Evolutionary conservation across 169 alveolate species (phyloP), one percentile per base, ranked within the genome.

Genomic region (Prorocentrum cordatum): DNA sequence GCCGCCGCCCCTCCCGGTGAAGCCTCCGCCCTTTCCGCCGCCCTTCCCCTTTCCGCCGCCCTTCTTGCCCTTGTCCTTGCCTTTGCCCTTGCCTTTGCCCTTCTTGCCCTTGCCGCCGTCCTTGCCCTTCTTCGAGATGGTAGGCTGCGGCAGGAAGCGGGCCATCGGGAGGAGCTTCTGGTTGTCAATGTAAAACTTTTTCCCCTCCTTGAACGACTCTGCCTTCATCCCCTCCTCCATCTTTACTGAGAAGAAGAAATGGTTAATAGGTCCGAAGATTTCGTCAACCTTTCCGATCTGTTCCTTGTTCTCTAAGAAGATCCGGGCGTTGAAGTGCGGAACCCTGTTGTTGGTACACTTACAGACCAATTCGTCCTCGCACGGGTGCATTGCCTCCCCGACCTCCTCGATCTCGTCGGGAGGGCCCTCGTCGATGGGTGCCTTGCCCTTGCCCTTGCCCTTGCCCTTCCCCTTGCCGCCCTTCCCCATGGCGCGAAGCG

Each of bases 291-390:
- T 82, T n/a, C 90, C 90, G 33, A 82, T 82, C 68, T 82, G 70
- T 70, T 82, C 90, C 80, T 82, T 82, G 80, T 82, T 82, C 54
- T 82, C 90, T n/a, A 82, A 36, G 90, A 82, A 82, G 29, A 82
- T 35, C 20, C 90, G 77, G 26, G 90, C 90, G 29, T 82, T 82
- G 68, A 77, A 77, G 42, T 77, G 88, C 31, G 88, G 88, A n/a
- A 77, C 88, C 64, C 88, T 27, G 22, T 77, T 64, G 20, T 77
- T 77, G 35, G 88, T 77, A 18, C 88, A 77, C 67, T 59, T 77
- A 73, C 88, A 77, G 75, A 77, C 88, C 88, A 77, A 24, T 32
- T 77, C 75, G 36, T 77, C 88, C 31, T 77, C 88, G 33, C 88
- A 77, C 20, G 88, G 66, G 59, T 77, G 88, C 47, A 77, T 22